These are phyloP conservation scores for Kodamaea fukazawae DNA, from an alignment of 805 yeast species.

Conservation along the genomic window DNA sequence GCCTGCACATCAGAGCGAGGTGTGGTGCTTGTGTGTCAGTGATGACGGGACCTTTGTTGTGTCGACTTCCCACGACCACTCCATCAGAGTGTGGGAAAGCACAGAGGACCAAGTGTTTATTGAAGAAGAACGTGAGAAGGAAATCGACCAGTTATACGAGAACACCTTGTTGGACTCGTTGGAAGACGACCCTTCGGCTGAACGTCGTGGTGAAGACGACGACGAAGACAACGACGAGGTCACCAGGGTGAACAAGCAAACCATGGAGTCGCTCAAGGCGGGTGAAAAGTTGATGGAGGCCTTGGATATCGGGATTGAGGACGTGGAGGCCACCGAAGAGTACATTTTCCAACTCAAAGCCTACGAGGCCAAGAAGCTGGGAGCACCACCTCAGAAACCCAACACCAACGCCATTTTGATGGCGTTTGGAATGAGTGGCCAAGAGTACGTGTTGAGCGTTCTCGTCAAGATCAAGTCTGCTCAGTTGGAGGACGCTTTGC, in stretches of 20 bases:
- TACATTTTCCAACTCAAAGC: conserved; percentile 43
- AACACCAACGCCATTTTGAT: conserved; percentile 66
- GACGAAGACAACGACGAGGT: conserved; percentile 44
- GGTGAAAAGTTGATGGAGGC: conserved; percentile 94
- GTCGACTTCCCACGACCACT: conserved; percentile 88
- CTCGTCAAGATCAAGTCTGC: conserved; percentile 70
- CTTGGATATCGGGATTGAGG: conserved; percentile 74
- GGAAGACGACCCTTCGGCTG: conserved; percentile 49
- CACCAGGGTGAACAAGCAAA: conserved; percentile 71
- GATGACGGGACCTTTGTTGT: conserved; percentile 67
- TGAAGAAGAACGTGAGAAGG: conserved; percentile 95
- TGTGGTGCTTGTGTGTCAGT: conserved; percentile 87
- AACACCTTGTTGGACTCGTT: conserved; percentile 69
- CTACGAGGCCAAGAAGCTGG: conserved; percentile 41
- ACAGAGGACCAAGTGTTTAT: conserved; percentile 94
- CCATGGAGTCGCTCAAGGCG: conserved; percentile 87
- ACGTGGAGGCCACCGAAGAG: conserved; percentile 54
- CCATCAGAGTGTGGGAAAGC: conserved; percentile 89
- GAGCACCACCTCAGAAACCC: conserved; percentile 57
- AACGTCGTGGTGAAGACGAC: conserved; percentile 17
- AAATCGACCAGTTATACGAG: conserved; percentile 89
- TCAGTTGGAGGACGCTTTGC: conserved; percentile 87
- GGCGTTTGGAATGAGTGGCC: conserved; percentile 71
- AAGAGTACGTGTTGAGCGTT: conserved; percentile 72
- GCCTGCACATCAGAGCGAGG: conserved; percentile 82